phyloP scores from a whole-genome alignment of 139 green algal genomes.

The Micromonas commoda region DNA sequence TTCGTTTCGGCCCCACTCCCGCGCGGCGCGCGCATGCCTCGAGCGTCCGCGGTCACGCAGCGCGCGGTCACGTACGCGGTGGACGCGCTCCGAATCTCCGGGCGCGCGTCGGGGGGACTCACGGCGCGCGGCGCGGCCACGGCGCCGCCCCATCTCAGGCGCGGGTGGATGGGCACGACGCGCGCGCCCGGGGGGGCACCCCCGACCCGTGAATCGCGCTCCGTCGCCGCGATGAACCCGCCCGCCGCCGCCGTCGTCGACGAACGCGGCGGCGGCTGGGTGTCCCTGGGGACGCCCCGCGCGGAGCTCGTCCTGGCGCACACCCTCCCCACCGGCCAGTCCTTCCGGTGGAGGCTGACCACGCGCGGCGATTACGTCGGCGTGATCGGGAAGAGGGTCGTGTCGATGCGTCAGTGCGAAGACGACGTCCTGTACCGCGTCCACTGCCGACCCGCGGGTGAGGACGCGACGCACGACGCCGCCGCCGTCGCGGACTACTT shows the following conservation, averaged over 20 bases:
- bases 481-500: conserved; percentile 71
- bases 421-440: conserved; percentile 1
- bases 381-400: conserved; percentile 62
- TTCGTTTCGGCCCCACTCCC: no score
- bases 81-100: no score
- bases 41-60: no score
- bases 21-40: no score
- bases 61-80: no score
- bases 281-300: conserved; percentile 38
- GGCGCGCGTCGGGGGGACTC: no score
- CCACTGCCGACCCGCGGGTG: background rate
- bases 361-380: conserved; percentile 43
- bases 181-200: no score
- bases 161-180: no score
- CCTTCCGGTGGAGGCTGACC: conserved; percentile 65
- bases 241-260: background rate
- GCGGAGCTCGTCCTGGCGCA: conserved; percentile 60
- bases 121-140: no score
- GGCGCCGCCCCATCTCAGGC: no score
- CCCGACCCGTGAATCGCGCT: background rate
- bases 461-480: conserved; percentile 33
- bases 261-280: conserved; percentile 36
- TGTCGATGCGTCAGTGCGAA: conserved; percentile 47
- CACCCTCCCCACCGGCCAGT: conserved; percentile 76
- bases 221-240: background rate